A percentile compares a stretch with the other conserved stretches of the same genome.
phyloP scores from a whole-genome alignment of 192 early-diverging fungal genomes.

The Chytriomyces hyalinus region DNA sequence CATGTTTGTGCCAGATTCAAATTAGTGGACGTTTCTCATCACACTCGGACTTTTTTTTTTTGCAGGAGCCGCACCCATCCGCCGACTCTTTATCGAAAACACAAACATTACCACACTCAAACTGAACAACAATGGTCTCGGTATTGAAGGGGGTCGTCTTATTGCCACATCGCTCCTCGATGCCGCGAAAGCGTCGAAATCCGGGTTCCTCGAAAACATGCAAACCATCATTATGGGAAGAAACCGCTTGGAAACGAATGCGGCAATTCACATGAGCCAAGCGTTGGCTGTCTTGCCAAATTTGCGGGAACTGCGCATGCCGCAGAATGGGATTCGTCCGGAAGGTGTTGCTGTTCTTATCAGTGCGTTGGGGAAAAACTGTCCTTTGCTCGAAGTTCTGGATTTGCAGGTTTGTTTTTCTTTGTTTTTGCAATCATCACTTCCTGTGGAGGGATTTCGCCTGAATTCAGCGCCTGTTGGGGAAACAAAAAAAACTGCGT shows the following conservation, averaged over 20 bases:
- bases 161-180: constrained; percentile 83
- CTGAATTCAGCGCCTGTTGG: too few relatives aligned
- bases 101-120: constrained; percentile 80
- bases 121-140: constrained; percentile 97
- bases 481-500: constrained; percentile 26
- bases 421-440: not conserved
- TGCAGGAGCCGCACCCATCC: constrained; percentile 82
- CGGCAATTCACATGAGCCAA: constrained; percentile 74
- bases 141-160: constrained; percentile 84
- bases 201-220: constrained; percentile 68
- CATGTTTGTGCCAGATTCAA: not conserved
- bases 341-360: constrained; percentile 86
- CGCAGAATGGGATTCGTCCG: constrained; percentile 96
- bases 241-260: constrained; percentile 91
- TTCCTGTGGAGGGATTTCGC: too few relatives aligned
- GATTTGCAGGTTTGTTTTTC: constrained; percentile 63
- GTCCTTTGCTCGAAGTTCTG: constrained; percentile 71
- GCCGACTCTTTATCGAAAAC: constrained; percentile 83
- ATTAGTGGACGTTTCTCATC: not conserved
- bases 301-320: constrained; percentile 85
- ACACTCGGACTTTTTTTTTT: not conserved
- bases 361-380: constrained; percentile 61
- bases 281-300: constrained; percentile 80
- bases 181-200: constrained; percentile 72
- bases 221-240: constrained; percentile 87